phyloP scores from a whole-genome alignment of 176 grass and related monocot genomes.

The Triticum monococcum region DNA sequence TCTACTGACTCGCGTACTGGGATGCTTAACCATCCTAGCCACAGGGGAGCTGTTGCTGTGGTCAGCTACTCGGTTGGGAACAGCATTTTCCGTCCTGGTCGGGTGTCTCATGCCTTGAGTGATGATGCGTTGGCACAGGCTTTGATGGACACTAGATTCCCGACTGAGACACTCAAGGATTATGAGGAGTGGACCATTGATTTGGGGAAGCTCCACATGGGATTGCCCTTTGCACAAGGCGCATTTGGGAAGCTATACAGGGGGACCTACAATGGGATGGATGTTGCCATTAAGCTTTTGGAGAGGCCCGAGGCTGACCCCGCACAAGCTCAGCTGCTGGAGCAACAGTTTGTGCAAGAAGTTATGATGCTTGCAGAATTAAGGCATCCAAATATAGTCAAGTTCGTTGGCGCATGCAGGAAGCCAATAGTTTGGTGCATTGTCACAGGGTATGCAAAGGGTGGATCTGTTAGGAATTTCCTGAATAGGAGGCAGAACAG shows the following conservation, averaged over 20 bases:
- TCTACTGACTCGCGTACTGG: constrained; percentile 59
- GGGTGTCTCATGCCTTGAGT: constrained; percentile 66
- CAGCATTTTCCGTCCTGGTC: constrained; percentile 60
- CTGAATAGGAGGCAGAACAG: constrained; percentile 61
- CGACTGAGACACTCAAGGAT: constrained; percentile 62
- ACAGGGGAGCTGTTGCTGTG: constrained; percentile 37
- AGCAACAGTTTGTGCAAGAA: constrained; percentile 82
- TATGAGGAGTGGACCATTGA: constrained; percentile 85
- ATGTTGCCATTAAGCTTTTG: constrained; percentile 83
- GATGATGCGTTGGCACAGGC: constrained; percentile 77
- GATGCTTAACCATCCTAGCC: constrained; percentile 68
- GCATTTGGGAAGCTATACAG: constrained; percentile 81
- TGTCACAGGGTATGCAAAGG: constrained; percentile 75
- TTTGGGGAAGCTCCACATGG: constrained; percentile 67
- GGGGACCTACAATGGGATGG: constrained; percentile 70
- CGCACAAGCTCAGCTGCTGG: constrained; percentile 51
- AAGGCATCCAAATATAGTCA: constrained; percentile 72
- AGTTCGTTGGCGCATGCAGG: constrained; percentile 73
- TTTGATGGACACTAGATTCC: constrained; percentile 66
- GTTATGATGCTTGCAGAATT: constrained; percentile 81
- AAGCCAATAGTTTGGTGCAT: constrained; percentile 85
- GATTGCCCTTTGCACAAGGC: constrained; percentile 73
- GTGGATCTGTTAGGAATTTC: constrained; percentile 75
- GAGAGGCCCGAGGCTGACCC: constrained; percentile 71
- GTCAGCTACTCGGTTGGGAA: constrained; percentile 54